A percentile compares a stretch with the other conserved stretches of the same genome.
Evolutionary conservation across 2,329 filamentous ascomycete genomes (phyloP).

Genomic region (Orbilia brochopaga): DNA sequence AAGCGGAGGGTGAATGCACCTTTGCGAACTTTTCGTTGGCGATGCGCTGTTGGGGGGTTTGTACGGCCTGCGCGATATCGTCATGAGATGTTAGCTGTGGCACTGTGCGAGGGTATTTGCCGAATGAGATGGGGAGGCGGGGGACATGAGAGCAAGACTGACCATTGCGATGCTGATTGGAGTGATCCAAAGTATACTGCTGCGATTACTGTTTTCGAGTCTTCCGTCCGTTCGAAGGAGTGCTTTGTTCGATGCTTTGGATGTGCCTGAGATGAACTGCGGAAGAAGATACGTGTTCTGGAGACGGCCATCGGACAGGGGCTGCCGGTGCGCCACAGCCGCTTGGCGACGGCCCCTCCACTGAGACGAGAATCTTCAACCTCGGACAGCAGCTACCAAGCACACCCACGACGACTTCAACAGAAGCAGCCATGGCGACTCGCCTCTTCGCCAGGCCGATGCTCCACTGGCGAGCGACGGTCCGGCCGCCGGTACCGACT

Average conservation of each 20-base stretch:
- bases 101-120: not conserved
- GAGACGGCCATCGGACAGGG: not conserved
- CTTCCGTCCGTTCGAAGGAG: too few species aligned
- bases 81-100: slow-evolving; percentile 23
- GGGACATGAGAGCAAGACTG: not conserved
- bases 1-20: slow-evolving; percentile 32
- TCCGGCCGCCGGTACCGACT: slow-evolving; percentile 6
- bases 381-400: slow-evolving; percentile 13
- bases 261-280: not conserved
- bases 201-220: not conserved
- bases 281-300: slow-evolving; percentile 48
- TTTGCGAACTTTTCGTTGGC: slow-evolving; percentile 80
- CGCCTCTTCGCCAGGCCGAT: slow-evolving; percentile 20
- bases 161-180: slow-evolving; percentile 29
- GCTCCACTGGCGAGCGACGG: slow-evolving; percentile 6
- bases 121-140: not conserved
- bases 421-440: slow-evolving; percentile 34
- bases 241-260: not conserved
- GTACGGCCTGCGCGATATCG: slow-evolving; percentile 64
- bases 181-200: not conserved
- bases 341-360: slow-evolving; percentile 8
- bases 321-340: slow-evolving; percentile 9
- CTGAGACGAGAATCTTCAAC: not conserved
- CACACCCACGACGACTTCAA: not conserved
- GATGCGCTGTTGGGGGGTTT: slow-evolving; percentile 82